phyloP scores from a whole-genome alignment of 2,329 filamentous ascomycete genomes.

The Calonectria hawksworthii region DNA sequence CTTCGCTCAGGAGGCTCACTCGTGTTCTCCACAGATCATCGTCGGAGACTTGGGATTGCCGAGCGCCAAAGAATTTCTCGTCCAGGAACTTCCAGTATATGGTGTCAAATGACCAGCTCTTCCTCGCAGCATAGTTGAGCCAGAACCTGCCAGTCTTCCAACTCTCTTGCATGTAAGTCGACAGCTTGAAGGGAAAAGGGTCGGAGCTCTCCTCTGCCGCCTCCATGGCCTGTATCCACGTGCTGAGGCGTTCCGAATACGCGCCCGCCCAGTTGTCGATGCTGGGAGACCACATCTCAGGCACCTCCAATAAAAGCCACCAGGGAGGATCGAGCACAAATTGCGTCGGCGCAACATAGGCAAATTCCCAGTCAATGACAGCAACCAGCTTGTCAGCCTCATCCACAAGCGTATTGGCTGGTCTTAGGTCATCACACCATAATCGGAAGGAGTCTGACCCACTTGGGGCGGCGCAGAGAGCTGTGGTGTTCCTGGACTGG shows the following conservation, averaged over 20 bases:
- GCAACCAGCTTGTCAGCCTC: conserved; percentile 40
- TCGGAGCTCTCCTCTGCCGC: not conserved
- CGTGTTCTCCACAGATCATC: not conserved
- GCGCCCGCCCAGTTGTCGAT: conserved; percentile 46
- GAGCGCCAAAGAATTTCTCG: conserved; percentile 47
- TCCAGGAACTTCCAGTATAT: conserved; percentile 55
- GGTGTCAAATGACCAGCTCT: conserved; percentile 55
- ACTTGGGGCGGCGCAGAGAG: not conserved
- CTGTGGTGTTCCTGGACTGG: conserved; percentile 24
- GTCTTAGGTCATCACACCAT: conserved; percentile 52
- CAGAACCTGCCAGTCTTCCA: conserved; percentile 52
- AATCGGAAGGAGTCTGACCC: conserved; percentile 40
- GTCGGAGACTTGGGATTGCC: not conserved
- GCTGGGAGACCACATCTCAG: conserved; percentile 50
- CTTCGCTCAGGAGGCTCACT: not conserved
- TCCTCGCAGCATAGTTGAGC: conserved; percentile 52
- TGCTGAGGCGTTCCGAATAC: conserved; percentile 50
- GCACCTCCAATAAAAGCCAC: conserved; percentile 53
- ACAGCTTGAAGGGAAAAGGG: conserved; percentile 36
- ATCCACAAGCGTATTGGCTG: conserved; percentile 51
- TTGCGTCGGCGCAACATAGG: conserved; percentile 51
- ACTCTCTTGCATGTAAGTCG: conserved; percentile 53
- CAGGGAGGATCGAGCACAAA: conserved; percentile 54
- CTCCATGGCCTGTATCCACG: conserved; percentile 51
- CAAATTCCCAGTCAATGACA: conserved; percentile 58